Evolutionary conservation across 768 basidiomycete species (phyloP), one percentile per base, ranked within the genome.

Genomic region (Rhodosporidiobolus sp.): DNA sequence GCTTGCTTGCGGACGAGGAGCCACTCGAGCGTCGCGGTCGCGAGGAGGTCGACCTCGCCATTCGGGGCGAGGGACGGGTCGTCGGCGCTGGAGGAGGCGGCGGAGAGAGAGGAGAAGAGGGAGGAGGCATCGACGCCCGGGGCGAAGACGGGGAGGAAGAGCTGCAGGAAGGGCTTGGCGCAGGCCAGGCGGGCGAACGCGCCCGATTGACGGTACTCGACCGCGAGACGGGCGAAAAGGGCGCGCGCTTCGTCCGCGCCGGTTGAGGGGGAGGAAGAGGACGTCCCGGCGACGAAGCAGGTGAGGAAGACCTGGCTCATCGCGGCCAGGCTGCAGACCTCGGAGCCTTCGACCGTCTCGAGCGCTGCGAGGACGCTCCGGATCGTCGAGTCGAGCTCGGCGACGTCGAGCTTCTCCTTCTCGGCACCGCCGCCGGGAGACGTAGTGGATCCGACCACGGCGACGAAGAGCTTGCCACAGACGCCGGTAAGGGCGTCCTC

Each of bases 401-500:
- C 35, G 11, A 52, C 57, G 17, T 50, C 56, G 48, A 26, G 43
- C 14, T 17, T 4, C 16, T 34, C 38, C 38, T 43, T 43, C 38
- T 28, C 26, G 43, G n/a, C 19, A 12, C 20, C 26, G n/a, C 11
- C 20, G 34, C 19, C 11, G 16, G 10, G 8, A n/a, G 68, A 12
- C 14, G 69, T 58, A 5, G 74, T 75, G 12, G 64, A 34, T 4
- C 34, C 63, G 28, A 55, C 56, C n/a, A 72, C 57, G 34, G 64
- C 57, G 38, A 72, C 64, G 52, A 75, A 67, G 46, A 72, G 49
- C 32, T 43, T 45, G 28, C 38, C 38, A 70, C 74, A 75, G 1
- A 50, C 66, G 19, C 66, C 67, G 6, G 65, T 8, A 5, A 75
- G 61, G 3, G 74, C 64, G 17, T 56, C 74, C 26, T 54, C 45